Conservation (phyloP, 805 yeast species). For the Komagataella mondaviorum region DNA sequence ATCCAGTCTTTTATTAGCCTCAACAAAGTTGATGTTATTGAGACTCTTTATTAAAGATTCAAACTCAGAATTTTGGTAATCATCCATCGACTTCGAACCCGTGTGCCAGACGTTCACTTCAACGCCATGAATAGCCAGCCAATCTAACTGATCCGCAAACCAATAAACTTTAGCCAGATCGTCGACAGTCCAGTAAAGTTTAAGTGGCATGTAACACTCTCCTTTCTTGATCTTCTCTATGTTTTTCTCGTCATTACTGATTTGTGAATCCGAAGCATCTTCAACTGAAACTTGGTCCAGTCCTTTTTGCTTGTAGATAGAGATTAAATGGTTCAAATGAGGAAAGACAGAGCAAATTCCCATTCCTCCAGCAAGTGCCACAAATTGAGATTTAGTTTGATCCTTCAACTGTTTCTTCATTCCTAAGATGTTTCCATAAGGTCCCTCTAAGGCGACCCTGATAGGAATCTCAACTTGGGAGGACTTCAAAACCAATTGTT, state of each 20-base stretch:
- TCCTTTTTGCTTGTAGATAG: conserved; percentile 1
- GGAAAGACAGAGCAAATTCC: conserved; percentile 6
- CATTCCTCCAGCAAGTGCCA: conserved; percentile 5
- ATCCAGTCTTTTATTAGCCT: not conserved
- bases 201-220: conserved; percentile 1
- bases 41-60: not conserved
- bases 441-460: conserved; percentile 43
- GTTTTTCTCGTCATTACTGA: conserved; percentile 5
- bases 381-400: not conserved
- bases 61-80: not conserved
- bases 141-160: conserved; percentile 5
- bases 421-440: conserved; percentile 32
- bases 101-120: conserved; percentile 3
- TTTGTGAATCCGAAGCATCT: conserved; percentile 10
- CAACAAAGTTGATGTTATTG: not conserved
- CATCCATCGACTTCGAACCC: not conserved
- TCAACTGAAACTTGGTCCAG: conserved; percentile 11
- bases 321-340: not conserved
- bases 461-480: conserved; percentile 15
- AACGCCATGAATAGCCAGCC: conserved; percentile 3
- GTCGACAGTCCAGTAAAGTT: conserved; percentile 10
- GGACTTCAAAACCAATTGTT: conserved; percentile 11
- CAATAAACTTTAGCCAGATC: conserved; percentile 5
- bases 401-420: not conserved
- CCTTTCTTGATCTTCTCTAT: not conserved